Base-by-base conservation (phyloP, 1,284 basidiomycete genomes). In the Dichomitus squalens region DNA sequence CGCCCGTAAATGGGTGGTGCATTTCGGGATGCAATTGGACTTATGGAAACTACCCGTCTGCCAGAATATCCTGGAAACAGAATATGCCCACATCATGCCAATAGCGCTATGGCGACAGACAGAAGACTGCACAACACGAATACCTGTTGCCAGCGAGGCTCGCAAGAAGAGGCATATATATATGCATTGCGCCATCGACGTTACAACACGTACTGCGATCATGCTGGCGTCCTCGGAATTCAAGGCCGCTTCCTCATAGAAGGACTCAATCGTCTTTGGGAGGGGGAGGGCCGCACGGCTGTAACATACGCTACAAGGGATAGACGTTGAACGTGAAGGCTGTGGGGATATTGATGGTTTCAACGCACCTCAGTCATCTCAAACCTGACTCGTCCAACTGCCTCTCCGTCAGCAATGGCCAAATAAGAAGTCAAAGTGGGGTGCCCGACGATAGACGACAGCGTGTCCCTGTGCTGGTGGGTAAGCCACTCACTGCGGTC, bases 281-380 rank as follows among this genome's bases (percentile, higher is more conserved):
- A 2, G 96, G 96, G 21, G 96, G 96, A 39, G 94, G 94, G 0
- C 96, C 96, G 69, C 95, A 98, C n/a, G 96, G 96, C 72, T 98
- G 96, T 40, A 99, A 80, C 96, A 98, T 98, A 60, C 90, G 86
- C 95, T 98, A 68, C 11, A 27, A 18, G 51, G 43, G 7, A 27
- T 9, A 11, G 9, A n/a, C 16, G 27, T 38, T 9, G 25, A 29
- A 36, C 20, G 38, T 23, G 25, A 43, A 29, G 20, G 18, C 7
- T 21, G 34, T 35, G 29, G 39, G 29, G 21, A 29, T 5, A 49
- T 34, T 31, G 31, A 5, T 1, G 12, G 47, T 51, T n/a, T 35
- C 18, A 40, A 73, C 86, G 58, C 65, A 96, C 96, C 88, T 98
- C 95, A 3, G 91, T 88, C 84, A 96, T 89, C 76, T 99, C 96